Evolutionary conservation across 148 eudicot species (phyloP).

Genomic region (Chenopodium berlandieri): DNA sequence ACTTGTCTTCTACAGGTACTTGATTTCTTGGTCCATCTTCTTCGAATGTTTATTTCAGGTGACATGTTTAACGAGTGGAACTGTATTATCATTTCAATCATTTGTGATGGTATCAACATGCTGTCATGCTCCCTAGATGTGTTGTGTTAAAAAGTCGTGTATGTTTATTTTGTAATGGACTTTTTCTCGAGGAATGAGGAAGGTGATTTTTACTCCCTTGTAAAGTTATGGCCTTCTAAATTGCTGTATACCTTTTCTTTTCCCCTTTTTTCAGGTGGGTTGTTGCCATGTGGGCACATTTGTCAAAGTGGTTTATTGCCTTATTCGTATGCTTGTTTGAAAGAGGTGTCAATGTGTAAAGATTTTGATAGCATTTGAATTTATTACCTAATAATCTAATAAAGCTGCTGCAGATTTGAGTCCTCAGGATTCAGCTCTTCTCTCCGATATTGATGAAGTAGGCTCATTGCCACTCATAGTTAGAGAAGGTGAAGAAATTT

Average conservation of each 20-base stretch:
- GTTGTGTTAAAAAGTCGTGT: background rate
- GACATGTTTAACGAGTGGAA: background rate
- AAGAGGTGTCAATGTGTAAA: background rate
- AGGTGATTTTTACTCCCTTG: background rate
- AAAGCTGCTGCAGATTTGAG: constrained; percentile 64
- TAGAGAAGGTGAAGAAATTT: constrained; percentile 68
- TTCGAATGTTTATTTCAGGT: background rate
- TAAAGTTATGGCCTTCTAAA: background rate
- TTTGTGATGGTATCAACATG: background rate
- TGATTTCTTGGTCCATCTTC: constrained; percentile 1
- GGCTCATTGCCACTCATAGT: constrained; percentile 62
- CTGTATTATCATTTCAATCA: background rate
- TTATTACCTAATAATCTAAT: constrained; percentile 15
- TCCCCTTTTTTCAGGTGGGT: background rate
- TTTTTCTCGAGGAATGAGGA: background rate
- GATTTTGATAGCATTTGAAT: background rate
- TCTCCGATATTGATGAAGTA: constrained; percentile 73
- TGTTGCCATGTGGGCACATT: background rate
- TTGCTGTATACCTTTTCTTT: background rate
- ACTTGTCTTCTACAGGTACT: constrained; percentile 70
- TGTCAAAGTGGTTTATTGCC: background rate
- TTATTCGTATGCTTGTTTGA: background rate
- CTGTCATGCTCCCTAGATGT: background rate
- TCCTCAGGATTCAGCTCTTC: constrained; percentile 83
- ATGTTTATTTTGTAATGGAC: background rate